phyloP scores from a whole-genome alignment of 2,329 filamentous ascomycete species.

The Sclerotinia sclerotiorum region DNA sequence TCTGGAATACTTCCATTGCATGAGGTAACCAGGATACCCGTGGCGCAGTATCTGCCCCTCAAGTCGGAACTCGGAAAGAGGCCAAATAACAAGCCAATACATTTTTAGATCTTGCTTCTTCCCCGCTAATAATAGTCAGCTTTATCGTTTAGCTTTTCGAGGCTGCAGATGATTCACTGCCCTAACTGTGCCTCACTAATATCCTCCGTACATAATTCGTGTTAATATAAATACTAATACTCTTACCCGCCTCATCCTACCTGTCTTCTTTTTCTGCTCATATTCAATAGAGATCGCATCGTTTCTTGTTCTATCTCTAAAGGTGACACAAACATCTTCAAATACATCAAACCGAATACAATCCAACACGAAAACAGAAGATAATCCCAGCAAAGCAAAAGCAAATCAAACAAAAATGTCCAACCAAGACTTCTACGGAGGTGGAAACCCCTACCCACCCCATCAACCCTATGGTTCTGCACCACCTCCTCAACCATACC shows the following conservation, averaged over 20 bases:
- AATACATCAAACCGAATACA: neutral
- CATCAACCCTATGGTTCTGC: constrained; percentile 11
- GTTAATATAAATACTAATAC: constrained; percentile 11
- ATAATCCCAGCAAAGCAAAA: neutral
- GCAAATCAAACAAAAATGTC: neutral
- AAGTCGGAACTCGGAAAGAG: neutral
- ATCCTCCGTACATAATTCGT: neutral
- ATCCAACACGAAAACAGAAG: neutral
- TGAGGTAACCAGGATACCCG: constrained; percentile 6
- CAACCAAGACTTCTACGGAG: constrained; percentile 16
- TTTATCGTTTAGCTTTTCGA: neutral
- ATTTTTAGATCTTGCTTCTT: neutral
- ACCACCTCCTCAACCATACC: constrained; percentile 13
- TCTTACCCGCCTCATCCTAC: neutral
- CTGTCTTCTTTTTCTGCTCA: neutral
- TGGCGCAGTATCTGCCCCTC: constrained; percentile 15
- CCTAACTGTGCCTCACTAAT: constrained; percentile 9
- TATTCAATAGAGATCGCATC: neutral
- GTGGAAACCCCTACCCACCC: constrained; percentile 1
- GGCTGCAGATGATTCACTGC: constrained; percentile 15
- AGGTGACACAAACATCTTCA: neutral
- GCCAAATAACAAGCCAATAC: neutral
- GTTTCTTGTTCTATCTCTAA: neutral
- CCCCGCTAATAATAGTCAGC: constrained; percentile 3
- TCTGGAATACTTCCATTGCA: constrained; percentile 12